Percentiles rank a stretch among this genome's conserved stretches.
These are phyloP conservation scores for Boletus reticulatus DNA, from an alignment of 768 basidiomycete genomes.

Conservation along the genomic window DNA sequence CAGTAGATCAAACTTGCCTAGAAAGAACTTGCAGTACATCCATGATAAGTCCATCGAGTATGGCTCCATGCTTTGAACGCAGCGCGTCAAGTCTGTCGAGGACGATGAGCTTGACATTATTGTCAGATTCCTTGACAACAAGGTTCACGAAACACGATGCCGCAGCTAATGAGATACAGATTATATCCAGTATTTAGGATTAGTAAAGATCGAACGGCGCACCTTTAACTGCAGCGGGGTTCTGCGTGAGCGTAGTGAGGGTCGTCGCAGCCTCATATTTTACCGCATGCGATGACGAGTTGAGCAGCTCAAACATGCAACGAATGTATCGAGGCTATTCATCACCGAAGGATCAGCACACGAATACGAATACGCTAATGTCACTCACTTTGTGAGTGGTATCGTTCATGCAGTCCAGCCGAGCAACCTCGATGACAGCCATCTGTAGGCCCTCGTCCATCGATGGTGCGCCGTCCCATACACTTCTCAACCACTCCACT, in stretches of 20 bases:
- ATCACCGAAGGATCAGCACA: conserved; percentile 4
- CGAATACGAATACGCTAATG: background rate
- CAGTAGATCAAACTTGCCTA: conserved; percentile 44
- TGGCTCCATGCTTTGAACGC: conserved; percentile 80
- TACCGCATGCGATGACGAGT: conserved; percentile 86
- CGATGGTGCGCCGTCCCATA: conserved; percentile 77
- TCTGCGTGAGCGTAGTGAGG: conserved; percentile 90
- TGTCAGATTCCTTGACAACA: conserved; percentile 94
- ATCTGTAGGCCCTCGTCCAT: conserved; percentile 95
- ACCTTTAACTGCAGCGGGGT: conserved; percentile 96
- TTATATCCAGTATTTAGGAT: background rate
- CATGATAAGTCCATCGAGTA: conserved; percentile 91
- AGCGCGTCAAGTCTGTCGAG: conserved; percentile 85
- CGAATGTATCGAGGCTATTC: conserved; percentile 88
- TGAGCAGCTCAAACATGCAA: conserved; percentile 88
- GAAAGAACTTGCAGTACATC: conserved; percentile 90
- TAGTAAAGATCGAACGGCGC: conserved; percentile 2
- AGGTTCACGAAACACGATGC: conserved; percentile 86
- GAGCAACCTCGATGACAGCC: conserved; percentile 90
- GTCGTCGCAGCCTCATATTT: conserved; percentile 98
- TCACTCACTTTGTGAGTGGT: conserved; percentile 72
- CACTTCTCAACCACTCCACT: conserved; percentile 83
- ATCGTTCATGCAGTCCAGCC: conserved; percentile 85
- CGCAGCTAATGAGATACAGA: conserved; percentile 54
- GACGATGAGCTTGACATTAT: conserved; percentile 98